These are phyloP conservation scores for Marchantia polymorpha DNA, from an alignment of 225 moss, liverwort and hornwort genomes.

Conservation along the genomic window DNA sequence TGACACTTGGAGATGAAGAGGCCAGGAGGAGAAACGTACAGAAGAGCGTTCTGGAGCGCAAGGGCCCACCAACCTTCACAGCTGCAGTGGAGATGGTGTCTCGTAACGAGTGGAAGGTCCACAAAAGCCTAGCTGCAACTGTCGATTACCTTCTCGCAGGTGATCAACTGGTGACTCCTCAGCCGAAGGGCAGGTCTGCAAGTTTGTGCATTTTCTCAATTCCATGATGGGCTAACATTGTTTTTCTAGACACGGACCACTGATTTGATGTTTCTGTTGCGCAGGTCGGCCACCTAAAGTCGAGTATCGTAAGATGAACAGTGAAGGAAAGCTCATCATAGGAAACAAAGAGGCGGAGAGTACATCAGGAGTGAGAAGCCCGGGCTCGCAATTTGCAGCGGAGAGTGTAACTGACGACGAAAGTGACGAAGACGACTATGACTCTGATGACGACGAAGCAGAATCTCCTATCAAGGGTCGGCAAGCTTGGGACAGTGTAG, in stretches of 20 bases:
- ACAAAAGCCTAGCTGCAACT: slow-evolving; percentile 77
- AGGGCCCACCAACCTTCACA: slow-evolving; percentile 80
- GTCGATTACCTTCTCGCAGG: slow-evolving; percentile 90
- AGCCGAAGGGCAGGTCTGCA: not conserved
- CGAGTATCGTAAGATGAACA: slow-evolving; percentile 80
- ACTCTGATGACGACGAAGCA: slow-evolving; percentile 41
- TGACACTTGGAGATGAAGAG: slow-evolving; percentile 97
- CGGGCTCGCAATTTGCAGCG: slow-evolving; percentile 17
- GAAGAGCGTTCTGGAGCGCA: slow-evolving; percentile 93
- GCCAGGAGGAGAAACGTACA: slow-evolving; percentile 90
- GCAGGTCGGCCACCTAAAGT: slow-evolving; percentile 74
- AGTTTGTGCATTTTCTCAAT: not conserved
- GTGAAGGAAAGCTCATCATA: slow-evolving; percentile 61
- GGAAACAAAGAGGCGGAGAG: slow-evolving; percentile 50
- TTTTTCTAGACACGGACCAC: not conserved
- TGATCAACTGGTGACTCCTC: slow-evolving; percentile 11
- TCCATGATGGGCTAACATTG: not conserved
- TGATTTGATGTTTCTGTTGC: not conserved
- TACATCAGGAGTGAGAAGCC: slow-evolving; percentile 24
- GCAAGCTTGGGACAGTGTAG: slow-evolving; percentile 54
- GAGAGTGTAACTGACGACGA: slow-evolving; percentile 48
- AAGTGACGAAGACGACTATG: slow-evolving; percentile 51
- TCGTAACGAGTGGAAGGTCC: slow-evolving; percentile 86
- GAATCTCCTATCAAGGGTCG: slow-evolving; percentile 32
- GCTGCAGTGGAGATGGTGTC: slow-evolving; percentile 92